Evolutionary conservation across 345 rosid genomes (phyloP).

Genomic region (Eucalyptus shirleyi): DNA sequence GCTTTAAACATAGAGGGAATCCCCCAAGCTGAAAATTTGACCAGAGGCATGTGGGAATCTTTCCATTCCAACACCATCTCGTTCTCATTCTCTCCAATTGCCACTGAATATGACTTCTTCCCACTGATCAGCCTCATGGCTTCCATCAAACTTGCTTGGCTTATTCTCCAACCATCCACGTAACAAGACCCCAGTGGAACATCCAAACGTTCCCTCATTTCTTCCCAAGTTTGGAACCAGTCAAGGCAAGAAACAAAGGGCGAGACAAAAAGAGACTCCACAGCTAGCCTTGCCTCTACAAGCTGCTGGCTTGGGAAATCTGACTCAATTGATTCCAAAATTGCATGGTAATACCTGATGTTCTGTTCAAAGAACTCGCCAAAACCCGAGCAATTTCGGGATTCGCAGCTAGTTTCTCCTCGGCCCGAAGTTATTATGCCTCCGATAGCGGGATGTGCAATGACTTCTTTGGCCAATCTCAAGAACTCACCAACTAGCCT

Average conservation of each 20-base stretch:
- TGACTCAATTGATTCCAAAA: slow-evolving; percentile 22
- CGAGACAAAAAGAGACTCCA: slow-evolving; percentile 31
- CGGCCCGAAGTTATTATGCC: slow-evolving; percentile 11
- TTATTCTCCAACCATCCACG: slow-evolving; percentile 8
- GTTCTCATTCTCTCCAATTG: slow-evolving; percentile 16
- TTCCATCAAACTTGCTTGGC: slow-evolving; percentile 20
- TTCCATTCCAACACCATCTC: slow-evolving; percentile 34
- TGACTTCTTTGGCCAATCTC: slow-evolving; percentile 29
- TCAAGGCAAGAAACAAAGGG: slow-evolving; percentile 18
- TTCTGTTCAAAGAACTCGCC: slow-evolving; percentile 19
- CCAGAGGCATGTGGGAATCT: slow-evolving; percentile 11
- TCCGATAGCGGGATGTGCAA: neutral
- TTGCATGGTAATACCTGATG: slow-evolving; percentile 17
- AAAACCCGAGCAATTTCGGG: neutral
- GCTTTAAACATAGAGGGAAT: neutral
- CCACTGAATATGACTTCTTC: slow-evolving; percentile 12
- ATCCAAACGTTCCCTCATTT: neutral
- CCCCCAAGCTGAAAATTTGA: slow-evolving; percentile 27
- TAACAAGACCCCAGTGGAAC: neutral
- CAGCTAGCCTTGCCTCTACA: slow-evolving; percentile 22
- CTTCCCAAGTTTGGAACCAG: slow-evolving; percentile 31
- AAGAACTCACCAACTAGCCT: neutral
- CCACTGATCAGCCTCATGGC: slow-evolving; percentile 18
- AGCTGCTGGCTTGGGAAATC: slow-evolving; percentile 6
- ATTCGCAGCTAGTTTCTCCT: slow-evolving; percentile 9